Evolutionary conservation across 495 filamentous ascomycete species (phyloP).

Genomic region (Aspergillus affinis): DNA sequence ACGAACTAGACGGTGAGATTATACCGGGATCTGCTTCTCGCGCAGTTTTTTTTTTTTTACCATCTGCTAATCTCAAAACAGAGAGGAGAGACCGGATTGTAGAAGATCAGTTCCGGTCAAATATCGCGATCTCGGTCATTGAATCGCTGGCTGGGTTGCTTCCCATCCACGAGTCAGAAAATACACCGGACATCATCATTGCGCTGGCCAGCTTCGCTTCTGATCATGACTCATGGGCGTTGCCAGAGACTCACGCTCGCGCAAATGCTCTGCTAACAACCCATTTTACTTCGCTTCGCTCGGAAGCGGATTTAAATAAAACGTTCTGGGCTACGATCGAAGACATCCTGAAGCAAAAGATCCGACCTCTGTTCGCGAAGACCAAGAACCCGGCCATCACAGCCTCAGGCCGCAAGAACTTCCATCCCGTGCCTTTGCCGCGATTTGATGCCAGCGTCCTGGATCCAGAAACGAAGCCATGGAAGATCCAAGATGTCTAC

Average conservation of each 20-base stretch:
- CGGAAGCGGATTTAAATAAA: neutral
- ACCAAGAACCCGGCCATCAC: constrained; percentile 65
- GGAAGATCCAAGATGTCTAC: constrained; percentile 66
- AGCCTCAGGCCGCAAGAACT: constrained; percentile 58
- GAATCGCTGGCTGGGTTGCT: constrained; percentile 19
- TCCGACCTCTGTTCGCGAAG: constrained; percentile 72
- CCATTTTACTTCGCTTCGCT: constrained; percentile 23
- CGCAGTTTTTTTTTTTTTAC: neutral
- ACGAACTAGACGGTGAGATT: constrained; percentile 27
- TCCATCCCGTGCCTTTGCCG: constrained; percentile 44
- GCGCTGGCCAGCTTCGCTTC: constrained; percentile 51
- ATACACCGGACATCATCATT: constrained; percentile 27
- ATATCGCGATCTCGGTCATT: constrained; percentile 36
- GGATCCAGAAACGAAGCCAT: constrained; percentile 60
- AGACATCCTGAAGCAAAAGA: constrained; percentile 47
- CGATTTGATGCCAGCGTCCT: constrained; percentile 45
- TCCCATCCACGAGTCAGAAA: constrained; percentile 19
- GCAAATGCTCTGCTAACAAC: constrained; percentile 43
- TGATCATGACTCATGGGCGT: constrained; percentile 54
- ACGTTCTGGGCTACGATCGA: constrained; percentile 52
- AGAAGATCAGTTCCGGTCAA: constrained; percentile 24
- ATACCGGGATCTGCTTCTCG: neutral
- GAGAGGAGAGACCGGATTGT: constrained; percentile 22
- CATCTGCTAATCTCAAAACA: constrained; percentile 6
- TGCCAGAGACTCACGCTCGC: constrained; percentile 23